phyloP scores from a whole-genome alignment of 495 filamentous ascomycete species.

The Penicillium diatomitis region DNA sequence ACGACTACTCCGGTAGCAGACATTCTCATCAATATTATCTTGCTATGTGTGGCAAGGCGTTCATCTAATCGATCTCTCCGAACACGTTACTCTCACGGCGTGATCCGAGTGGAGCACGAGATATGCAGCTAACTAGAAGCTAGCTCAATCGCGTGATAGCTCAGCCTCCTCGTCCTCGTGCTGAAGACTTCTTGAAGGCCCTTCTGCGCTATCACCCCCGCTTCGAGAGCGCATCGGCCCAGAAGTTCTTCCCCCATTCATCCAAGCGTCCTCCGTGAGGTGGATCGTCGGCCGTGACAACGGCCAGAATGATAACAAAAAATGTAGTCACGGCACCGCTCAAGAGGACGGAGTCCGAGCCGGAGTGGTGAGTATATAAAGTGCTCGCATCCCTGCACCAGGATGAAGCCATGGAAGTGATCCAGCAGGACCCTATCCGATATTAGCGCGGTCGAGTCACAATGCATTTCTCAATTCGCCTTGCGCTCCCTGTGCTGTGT shows the following conservation, averaged over 20 bases:
- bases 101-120: background rate
- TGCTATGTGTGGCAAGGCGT: too few species aligned
- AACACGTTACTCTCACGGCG: background rate
- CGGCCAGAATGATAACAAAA: too few species aligned
- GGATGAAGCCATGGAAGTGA: background rate
- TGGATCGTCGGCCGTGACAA: background rate
- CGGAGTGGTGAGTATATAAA: background rate
- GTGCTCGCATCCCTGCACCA: background rate
- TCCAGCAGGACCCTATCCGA: too few species aligned
- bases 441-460: background rate
- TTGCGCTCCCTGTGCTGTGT: constrained; percentile 2
- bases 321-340: too few species aligned
- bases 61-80: too few species aligned
- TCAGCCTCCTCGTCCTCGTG: background rate
- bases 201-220: background rate
- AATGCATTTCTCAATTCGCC: background rate
- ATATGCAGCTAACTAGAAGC: background rate
- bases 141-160: constrained; percentile 1
- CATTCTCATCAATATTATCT: too few species aligned
- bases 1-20: background rate
- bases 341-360: background rate
- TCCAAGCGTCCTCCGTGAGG: background rate
- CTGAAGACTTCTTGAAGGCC: background rate
- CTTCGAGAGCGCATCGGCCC: background rate
- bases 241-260: background rate